Conservation (phyloP, 2,329 filamentous ascomycete genomes). For the Botrytis pseudocinerea region DNA sequence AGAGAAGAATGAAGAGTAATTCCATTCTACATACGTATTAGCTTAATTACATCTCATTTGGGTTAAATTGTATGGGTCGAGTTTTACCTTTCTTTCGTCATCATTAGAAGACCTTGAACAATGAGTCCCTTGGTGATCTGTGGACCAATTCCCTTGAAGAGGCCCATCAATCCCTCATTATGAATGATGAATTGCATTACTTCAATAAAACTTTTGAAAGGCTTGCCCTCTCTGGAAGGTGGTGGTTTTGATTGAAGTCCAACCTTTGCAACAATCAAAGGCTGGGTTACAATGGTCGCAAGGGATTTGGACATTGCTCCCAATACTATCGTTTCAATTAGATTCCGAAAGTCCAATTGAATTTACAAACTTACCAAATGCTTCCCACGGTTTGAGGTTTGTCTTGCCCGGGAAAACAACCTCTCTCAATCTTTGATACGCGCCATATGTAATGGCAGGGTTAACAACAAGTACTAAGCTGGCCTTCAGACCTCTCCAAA, state of each 20-base stretch:
- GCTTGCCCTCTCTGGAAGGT: conserved; percentile 78
- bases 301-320: conserved; percentile 91
- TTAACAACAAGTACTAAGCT: conserved; percentile 95
- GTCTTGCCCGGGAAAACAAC: conserved; percentile 74
- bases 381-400: conserved; percentile 78
- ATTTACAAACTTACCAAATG: conserved; percentile 70
- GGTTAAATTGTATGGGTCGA: conserved; percentile 3
- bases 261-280: conserved; percentile 96
- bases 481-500: conserved; percentile 95
- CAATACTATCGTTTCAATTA: conserved; percentile 59
- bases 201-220: conserved; percentile 89
- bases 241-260: conserved; percentile 93
- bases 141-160: conserved; percentile 96
- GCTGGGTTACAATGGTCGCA: conserved; percentile 89
- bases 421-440: conserved; percentile 85
- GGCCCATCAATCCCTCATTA: conserved; percentile 76
- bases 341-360: not conserved
- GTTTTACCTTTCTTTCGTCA: conserved; percentile 89
- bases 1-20: conserved; percentile 79
- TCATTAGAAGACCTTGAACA: conserved; percentile 96
- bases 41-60: conserved; percentile 2
- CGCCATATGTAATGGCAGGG: conserved; percentile 95
- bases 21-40: conserved; percentile 64
- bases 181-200: conserved; percentile 94
- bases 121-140: conserved; percentile 91